A percentile compares a stretch with the other conserved stretches of the same genome.
phyloP scores from a whole-genome alignment of 148 eudicot genomes.

The Heliosperma pusillum region DNA sequence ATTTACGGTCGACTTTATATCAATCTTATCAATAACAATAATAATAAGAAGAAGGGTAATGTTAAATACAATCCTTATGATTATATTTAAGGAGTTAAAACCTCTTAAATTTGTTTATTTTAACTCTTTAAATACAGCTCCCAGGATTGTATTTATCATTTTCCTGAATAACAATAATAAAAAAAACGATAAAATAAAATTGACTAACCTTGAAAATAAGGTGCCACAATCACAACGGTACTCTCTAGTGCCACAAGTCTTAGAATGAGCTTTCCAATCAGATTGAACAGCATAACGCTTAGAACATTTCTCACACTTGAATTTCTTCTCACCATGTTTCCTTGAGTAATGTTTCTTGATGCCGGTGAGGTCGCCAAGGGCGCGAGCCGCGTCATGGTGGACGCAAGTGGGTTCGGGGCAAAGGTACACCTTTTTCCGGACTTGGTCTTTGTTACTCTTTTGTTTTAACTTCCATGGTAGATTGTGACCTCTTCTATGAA shows the following conservation, averaged over 20 bases:
- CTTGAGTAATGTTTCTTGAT: conserved; percentile 49
- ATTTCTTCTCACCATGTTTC: conserved; percentile 50
- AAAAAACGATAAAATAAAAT: neutral
- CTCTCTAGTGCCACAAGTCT: conserved; percentile 47
- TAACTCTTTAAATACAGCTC: too few relatives aligned
- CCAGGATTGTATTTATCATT: too few relatives aligned
- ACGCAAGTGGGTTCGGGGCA: conserved; percentile 48
- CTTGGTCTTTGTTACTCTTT: conserved; percentile 35
- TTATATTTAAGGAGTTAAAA: too few relatives aligned
- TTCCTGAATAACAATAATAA: too few relatives aligned
- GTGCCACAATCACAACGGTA: conserved; percentile 49
- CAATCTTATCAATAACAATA: too few relatives aligned
- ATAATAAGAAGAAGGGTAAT: too few relatives aligned
- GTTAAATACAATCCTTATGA: too few relatives aligned
- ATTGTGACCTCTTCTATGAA: conserved; percentile 52
- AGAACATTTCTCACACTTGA: conserved; percentile 46
- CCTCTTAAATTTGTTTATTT: too few relatives aligned
- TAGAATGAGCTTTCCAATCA: conserved; percentile 52
- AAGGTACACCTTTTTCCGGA: conserved; percentile 42
- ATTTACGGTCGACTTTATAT: too few relatives aligned
- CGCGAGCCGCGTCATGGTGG: conserved; percentile 43
- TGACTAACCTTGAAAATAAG: conserved; percentile 37
- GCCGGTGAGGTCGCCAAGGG: conserved; percentile 51
- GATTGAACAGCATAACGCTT: conserved; percentile 49
- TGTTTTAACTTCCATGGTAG: conserved; percentile 50